These are phyloP conservation scores for Perkinsus chesapeaki DNA, from an alignment of 169 alveolate species.

Conservation along the genomic window DNA sequence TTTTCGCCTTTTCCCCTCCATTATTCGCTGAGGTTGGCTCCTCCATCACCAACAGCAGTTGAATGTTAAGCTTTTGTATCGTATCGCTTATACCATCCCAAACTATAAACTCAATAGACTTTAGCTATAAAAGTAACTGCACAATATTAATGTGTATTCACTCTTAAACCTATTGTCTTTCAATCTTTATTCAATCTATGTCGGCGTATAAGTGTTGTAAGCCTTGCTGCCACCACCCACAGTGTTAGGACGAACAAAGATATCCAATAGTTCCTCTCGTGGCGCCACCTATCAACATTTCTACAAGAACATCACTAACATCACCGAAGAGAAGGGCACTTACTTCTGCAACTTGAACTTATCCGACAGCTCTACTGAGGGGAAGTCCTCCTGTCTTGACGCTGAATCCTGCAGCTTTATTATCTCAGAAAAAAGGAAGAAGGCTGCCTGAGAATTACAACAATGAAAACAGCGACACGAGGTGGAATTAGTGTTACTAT, in stretches of 20 bases:
- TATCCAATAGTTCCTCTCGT: background rate
- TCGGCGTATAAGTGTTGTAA: background rate
- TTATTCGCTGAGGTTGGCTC: background rate
- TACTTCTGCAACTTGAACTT: background rate
- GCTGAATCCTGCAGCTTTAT: background rate
- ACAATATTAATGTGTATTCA: background rate
- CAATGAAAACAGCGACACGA: background rate
- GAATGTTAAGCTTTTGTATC: background rate
- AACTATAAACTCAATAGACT: background rate
- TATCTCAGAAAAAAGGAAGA: background rate
- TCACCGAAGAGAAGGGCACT: background rate
- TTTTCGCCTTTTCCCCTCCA: background rate
- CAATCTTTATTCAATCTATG: background rate
- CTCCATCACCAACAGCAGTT: background rate
- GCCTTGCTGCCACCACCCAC: background rate
- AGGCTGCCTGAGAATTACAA: background rate
- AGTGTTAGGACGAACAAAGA: background rate
- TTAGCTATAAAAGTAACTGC: background rate
- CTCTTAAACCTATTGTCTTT: background rate
- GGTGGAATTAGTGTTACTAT: background rate
- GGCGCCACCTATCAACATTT: background rate
- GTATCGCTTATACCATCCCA: background rate
- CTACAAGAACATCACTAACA: background rate
- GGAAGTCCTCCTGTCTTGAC: background rate
- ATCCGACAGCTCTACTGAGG: background rate